Percentiles rank a stretch among this genome's conserved stretches.
phyloP scores from a whole-genome alignment of 2,329 filamentous ascomycete species.

The Leptographium flavum region DNA sequence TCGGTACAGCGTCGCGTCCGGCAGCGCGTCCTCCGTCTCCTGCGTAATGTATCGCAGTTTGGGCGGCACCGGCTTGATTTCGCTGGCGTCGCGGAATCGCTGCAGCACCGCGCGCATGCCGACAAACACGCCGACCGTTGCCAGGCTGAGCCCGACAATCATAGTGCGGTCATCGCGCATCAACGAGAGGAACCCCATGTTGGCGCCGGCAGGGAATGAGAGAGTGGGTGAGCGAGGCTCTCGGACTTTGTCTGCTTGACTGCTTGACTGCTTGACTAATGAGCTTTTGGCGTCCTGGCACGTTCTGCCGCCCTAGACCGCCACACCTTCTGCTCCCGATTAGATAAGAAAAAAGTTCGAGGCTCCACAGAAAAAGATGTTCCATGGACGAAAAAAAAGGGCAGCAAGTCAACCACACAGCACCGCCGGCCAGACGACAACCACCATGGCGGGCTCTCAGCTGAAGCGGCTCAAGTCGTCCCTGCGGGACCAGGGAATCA shows the following conservation, averaged over 20 bases:
- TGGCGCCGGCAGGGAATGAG: slow-evolving; percentile 6
- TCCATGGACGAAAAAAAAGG: slow-evolving; percentile 3
- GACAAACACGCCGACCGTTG: slow-evolving; percentile 42
- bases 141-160: slow-evolving; percentile 36
- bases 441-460: slow-evolving; percentile 81
- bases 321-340: slow-evolving; percentile 13
- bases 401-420: not conserved
- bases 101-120: slow-evolving; percentile 44
- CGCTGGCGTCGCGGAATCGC: slow-evolving; percentile 47
- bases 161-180: slow-evolving; percentile 38
- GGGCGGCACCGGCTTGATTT: slow-evolving; percentile 49
- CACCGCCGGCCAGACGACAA: not conserved
- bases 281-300: not conserved
- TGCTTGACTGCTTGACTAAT: too few species aligned
- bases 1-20: slow-evolving; percentile 50
- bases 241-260: too few species aligned
- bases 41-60: slow-evolving; percentile 63
- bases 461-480: slow-evolving; percentile 91
- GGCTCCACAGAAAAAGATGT: not conserved
- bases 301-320: slow-evolving; percentile 16
- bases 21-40: slow-evolving; percentile 58
- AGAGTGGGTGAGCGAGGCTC: too few species aligned
- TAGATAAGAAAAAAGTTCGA: slow-evolving; percentile 17
- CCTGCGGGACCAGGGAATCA: slow-evolving; percentile 74
- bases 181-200: slow-evolving; percentile 27